Base-by-base conservation (phyloP, 768 basidiomycete species). In the Tylopilus sp. region DNA sequence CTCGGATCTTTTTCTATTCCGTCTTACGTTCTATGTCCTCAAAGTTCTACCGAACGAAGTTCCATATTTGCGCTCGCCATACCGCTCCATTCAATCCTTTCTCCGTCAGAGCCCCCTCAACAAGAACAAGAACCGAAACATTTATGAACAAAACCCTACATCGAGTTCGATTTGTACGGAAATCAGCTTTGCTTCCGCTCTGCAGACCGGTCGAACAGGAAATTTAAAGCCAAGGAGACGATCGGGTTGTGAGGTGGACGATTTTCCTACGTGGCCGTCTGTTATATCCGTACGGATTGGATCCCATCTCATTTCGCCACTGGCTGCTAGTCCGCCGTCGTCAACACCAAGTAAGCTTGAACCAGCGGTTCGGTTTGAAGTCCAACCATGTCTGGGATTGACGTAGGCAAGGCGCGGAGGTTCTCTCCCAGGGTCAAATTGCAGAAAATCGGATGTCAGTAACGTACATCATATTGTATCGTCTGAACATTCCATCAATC, bases 171-270 rank as follows among this genome's bases (percentile, higher is more conserved):
- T 53, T 73, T 95, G 1, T 83, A 88, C 60, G 92, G 92, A 2
- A 91, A 89, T 61, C 88, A 93, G 59, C 92, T 95, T 67, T 75
- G 85, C 40, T 93, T 88, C 70, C 80, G 90, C 18, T 79, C 89
- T 13, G 82, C 85, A 6, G 92, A 94, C 49, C 76, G 92, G 6
- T 88, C 89, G 0, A 85, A 83, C 13, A 72, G 81, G 52, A 94
- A 93, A 66, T 94, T 93, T 66, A 95, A 94, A 68, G 81, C 82
- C 54, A 91, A 91, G 64, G 88, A 88, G 63, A 88, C 81, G 6
- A 81, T 91, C 47, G 88, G 88, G 60, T 69, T 92, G 11, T 88
- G 47, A 62, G 13, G 39, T 39, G 20, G 33, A 17, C 1, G 6
- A 5, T 35, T 25, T 40, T 41, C 9, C 25, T 11, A 20, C 15